Base-by-base conservation (phyloP, 495 filamentous ascomycete species). In the Penicillium fimorum region DNA sequence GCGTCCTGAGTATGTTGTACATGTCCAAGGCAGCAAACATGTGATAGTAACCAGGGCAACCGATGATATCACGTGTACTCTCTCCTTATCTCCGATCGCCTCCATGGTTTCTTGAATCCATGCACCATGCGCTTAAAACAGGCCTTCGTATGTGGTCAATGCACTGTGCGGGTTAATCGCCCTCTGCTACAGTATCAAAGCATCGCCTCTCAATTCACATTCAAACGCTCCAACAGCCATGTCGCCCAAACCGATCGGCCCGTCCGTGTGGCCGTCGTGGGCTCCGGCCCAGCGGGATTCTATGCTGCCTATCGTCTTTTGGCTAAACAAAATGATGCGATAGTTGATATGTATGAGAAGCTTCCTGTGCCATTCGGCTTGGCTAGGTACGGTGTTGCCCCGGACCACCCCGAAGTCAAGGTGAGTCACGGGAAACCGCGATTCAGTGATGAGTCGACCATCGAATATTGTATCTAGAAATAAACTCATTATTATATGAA, bases 381-480 rank as follows among this genome's bases (percentile, higher is more conserved):
- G 47, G 91, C 93, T 15, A 79, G 94, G 48, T 97, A 91, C 66
- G 94, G 94, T 13, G 94, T 98, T 47, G 95, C 94, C 11, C 94
- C 94, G 8, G 94, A 98, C 68, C 94, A 98, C 70, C 92, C 94
- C 13, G 92, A 97, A 75, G 94, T 97, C 41, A 98, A 98, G 84
- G 92, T 94, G 79, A 51, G 74, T 53, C 44, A 42, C 27, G 25
- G 27, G 49, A 38, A 24, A 45, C 30, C 3, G 35, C 33, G 44
- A 33, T 18, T 18, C 44, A 17, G 15, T 13, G 11, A 22, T 20
- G 33, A 22, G 33, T 30, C 42, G 18, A 11, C 29, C 12, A 44
- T 49, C 44, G 30, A 56, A 30, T 12, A 27, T 27, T 29, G 25
- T 24, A 20, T 50, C 30, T 29, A 38, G 22, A 30, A 7, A 8